These are phyloP conservation scores for Russula griseocarnosa DNA, from an alignment of 768 basidiomycete species.

Conservation along the genomic window DNA sequence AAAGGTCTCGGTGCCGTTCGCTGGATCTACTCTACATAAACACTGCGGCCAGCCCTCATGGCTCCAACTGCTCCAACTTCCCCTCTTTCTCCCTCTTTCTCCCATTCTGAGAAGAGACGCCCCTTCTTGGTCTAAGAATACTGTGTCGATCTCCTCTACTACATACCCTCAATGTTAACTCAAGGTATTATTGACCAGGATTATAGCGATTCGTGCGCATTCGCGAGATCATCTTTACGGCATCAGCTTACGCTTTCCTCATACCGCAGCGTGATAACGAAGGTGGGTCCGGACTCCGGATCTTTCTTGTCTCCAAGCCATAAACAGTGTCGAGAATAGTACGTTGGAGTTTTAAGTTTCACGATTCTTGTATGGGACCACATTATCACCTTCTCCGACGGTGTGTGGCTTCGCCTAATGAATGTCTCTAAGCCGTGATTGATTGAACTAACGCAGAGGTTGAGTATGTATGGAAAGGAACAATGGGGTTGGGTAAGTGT, in stretches of 20 bases:
- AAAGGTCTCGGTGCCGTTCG: too few relatives aligned
- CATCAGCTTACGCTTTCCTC: background rate
- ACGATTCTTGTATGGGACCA: slow-evolving; percentile 55
- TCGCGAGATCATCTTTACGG: background rate
- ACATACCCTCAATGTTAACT: background rate
- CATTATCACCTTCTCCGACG: slow-evolving; percentile 48
- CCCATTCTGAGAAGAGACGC: background rate
- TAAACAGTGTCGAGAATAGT: slow-evolving; percentile 34
- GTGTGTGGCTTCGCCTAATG: slow-evolving; percentile 32
- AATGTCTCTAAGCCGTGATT: background rate
- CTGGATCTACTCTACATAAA: background rate
- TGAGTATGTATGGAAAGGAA: slow-evolving; percentile 51
- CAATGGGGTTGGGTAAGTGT: slow-evolving; percentile 44
- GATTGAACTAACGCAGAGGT: slow-evolving; percentile 34
- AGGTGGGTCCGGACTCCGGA: background rate
- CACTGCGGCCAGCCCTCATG: background rate
- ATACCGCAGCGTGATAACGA: background rate
- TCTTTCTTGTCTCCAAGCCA: background rate
- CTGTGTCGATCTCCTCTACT: background rate
- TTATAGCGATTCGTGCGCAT: slow-evolving; percentile 7
- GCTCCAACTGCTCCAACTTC: background rate
- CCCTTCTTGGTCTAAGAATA: background rate
- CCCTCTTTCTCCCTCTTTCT: background rate
- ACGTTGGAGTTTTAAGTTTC: slow-evolving; percentile 50
- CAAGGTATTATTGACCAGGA: background rate